Percentiles rank a stretch among this genome's conserved stretches.
Conservation (phyloP, 1,284 basidiomycete genomes). For the Austroboletus niveus region DNA sequence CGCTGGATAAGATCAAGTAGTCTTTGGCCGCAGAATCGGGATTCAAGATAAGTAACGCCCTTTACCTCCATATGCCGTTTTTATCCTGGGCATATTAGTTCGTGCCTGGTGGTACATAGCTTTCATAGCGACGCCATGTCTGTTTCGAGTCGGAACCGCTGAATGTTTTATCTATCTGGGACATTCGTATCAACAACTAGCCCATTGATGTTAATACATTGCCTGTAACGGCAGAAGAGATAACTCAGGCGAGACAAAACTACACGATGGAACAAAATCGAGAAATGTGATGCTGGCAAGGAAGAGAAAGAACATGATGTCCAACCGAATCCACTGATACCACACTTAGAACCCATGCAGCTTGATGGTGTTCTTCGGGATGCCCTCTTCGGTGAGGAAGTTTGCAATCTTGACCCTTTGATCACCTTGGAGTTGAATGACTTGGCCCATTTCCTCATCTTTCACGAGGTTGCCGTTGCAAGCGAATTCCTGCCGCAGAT, state of each 20-base stretch:
- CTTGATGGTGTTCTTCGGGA: slow-evolving; percentile 75
- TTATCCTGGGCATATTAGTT: slow-evolving; percentile 10
- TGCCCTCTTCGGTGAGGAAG: slow-evolving; percentile 81
- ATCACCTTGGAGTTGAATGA: slow-evolving; percentile 99
- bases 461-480: slow-evolving; percentile 99
- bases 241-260: slow-evolving; percentile 16
- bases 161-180: slow-evolving; percentile 22
- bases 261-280: slow-evolving; percentile 16
- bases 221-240: slow-evolving; percentile 16
- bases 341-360: slow-evolving; percentile 74
- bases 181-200: slow-evolving; percentile 26
- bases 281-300: slow-evolving; percentile 11
- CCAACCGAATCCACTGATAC: slow-evolving; percentile 3
- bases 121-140: neutral
- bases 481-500: slow-evolving; percentile 80
- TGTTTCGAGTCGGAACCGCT: slow-evolving; percentile 8
- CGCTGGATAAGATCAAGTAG: slow-evolving; percentile 70
- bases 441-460: slow-evolving; percentile 94
- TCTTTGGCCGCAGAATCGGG: neutral
- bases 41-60: slow-evolving; percentile 21
- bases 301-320: slow-evolving; percentile 6
- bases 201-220: slow-evolving; percentile 28
- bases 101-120: neutral
- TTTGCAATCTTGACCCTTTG: slow-evolving; percentile 89
- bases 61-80: slow-evolving; percentile 8